phyloP scores from a whole-genome alignment of 2,329 filamentous ascomycete genomes.

The Fusarium caatingaense region DNA sequence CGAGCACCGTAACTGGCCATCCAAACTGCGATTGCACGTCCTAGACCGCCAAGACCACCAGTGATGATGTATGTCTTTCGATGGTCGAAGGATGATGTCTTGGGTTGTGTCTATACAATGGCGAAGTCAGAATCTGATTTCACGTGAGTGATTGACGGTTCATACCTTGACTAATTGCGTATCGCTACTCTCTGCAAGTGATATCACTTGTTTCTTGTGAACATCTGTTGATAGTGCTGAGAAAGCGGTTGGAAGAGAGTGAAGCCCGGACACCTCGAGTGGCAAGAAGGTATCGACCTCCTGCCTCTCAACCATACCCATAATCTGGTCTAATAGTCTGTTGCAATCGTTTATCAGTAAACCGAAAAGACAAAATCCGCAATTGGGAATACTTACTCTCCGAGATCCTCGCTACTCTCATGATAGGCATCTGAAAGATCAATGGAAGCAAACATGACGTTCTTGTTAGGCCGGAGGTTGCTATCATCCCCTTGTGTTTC shows the following conservation, averaged over 20 bases:
- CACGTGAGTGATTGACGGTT: background rate
- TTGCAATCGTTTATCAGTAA: constrained; percentile 3
- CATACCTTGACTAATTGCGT: constrained; percentile 32
- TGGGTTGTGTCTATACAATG: constrained; percentile 30
- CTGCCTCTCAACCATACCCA: constrained; percentile 24
- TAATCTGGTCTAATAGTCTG: constrained; percentile 26
- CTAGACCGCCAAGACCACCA: constrained; percentile 40
- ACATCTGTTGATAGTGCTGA: constrained; percentile 6
- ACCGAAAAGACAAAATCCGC: background rate
- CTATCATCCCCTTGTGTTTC: constrained; percentile 9
- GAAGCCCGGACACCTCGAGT: constrained; percentile 18
- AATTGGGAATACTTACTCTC: constrained; percentile 21
- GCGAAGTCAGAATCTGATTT: background rate
- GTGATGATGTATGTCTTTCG: constrained; percentile 43
- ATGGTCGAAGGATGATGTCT: constrained; percentile 27
- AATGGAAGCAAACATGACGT: constrained; percentile 41
- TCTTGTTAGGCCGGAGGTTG: constrained; percentile 26
- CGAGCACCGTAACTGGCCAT: constrained; percentile 43
- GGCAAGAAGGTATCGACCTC: constrained; percentile 12
- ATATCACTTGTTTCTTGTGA: constrained; percentile 32
- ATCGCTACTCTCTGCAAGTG: constrained; percentile 1
- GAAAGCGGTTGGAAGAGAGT: constrained; percentile 25
- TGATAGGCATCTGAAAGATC: constrained; percentile 35
- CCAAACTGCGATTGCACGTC: constrained; percentile 41
- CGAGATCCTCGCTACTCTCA: constrained; percentile 31